Percentiles rank a stretch among this genome's conserved stretches.
phyloP scores from a whole-genome alignment of 2,329 filamentous ascomycete species.

The Colletotrichum sp. region DNA sequence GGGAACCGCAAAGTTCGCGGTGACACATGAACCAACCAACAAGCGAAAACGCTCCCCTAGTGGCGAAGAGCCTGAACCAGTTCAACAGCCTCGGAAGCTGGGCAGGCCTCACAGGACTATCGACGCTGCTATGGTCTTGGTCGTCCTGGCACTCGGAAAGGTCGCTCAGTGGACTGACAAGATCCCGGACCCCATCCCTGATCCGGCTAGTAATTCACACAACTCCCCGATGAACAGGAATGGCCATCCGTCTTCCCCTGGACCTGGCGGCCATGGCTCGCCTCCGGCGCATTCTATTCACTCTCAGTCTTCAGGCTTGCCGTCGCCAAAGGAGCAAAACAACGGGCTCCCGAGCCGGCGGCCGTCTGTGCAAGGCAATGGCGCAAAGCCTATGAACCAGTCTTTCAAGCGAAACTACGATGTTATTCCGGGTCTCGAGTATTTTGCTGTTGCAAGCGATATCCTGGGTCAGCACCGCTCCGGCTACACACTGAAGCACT shows the following conservation, averaged over 20 bases:
- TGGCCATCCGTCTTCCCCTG: constrained; percentile 55
- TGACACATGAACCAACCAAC: background rate
- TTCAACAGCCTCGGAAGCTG: constrained; percentile 34
- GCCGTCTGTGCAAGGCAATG: constrained; percentile 53
- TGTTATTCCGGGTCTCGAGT: constrained; percentile 85
- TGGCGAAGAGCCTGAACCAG: constrained; percentile 16
- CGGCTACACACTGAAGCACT: constrained; percentile 80
- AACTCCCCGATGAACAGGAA: constrained; percentile 45
- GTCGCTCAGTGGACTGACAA: constrained; percentile 67
- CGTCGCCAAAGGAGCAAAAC: constrained; percentile 59
- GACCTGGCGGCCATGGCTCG: constrained; percentile 50
- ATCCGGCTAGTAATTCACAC: constrained; percentile 41
- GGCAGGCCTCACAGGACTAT: constrained; percentile 69
- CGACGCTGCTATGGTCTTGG: constrained; percentile 79
- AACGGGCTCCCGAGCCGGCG: constrained; percentile 48
- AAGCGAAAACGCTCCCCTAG: constrained; percentile 64
- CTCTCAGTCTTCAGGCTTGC: constrained; percentile 54
- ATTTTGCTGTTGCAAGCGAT: constrained; percentile 85
- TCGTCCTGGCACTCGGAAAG: constrained; percentile 85
- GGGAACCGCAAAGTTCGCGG: constrained; percentile 33
- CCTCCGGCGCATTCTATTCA: constrained; percentile 50
- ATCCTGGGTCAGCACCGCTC: constrained; percentile 85
- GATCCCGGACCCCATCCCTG: constrained; percentile 55
- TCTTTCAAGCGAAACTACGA: constrained; percentile 71
- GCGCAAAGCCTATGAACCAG: background rate